These are phyloP conservation scores for Bryum argenteum DNA, from an alignment of 225 moss, liverwort and hornwort genomes.

Conservation along the genomic window DNA sequence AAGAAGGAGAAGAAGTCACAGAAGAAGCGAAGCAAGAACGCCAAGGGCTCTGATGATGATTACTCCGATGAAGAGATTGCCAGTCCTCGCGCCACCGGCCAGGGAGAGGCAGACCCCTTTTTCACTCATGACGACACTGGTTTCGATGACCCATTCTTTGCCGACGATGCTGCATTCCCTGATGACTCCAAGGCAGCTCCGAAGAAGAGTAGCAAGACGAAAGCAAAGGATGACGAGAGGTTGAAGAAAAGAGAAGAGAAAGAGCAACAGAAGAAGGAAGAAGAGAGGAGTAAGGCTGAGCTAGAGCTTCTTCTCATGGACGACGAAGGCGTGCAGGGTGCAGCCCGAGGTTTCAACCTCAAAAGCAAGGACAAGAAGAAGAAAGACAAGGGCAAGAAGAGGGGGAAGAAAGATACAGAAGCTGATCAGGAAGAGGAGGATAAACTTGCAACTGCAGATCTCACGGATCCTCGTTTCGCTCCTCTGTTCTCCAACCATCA, in stretches of 20 bases:
- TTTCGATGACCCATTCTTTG: slow-evolving; percentile 67
- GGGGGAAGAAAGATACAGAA: slow-evolving; percentile 13
- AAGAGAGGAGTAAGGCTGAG: slow-evolving; percentile 74
- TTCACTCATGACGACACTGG: slow-evolving; percentile 58
- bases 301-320: slow-evolving; percentile 91
- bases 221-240: slow-evolving; percentile 41
- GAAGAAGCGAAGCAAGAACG: slow-evolving; percentile 61
- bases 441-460: slow-evolving; percentile 66
- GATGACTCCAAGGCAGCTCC: slow-evolving; percentile 39
- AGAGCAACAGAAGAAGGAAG: slow-evolving; percentile 68
- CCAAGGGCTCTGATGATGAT: slow-evolving; percentile 65
- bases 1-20: slow-evolving; percentile 88
- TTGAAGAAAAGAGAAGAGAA: slow-evolving; percentile 69
- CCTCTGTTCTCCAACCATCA: slow-evolving; percentile 75
- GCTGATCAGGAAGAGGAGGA: slow-evolving; percentile 55
- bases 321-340: slow-evolving; percentile 70
- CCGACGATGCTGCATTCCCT: slow-evolving; percentile 46
- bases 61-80: slow-evolving; percentile 56
- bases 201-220: slow-evolving; percentile 46
- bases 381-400: slow-evolving; percentile 47
- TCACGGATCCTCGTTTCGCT: slow-evolving; percentile 83
- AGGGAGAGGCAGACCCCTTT: slow-evolving; percentile 60
- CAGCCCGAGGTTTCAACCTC: slow-evolving; percentile 51
- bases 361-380: slow-evolving; percentile 55
- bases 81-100: slow-evolving; percentile 32